Evolutionary conservation across 176 grass and related monocot genomes (phyloP).

Genomic region (Musa beccarii): DNA sequence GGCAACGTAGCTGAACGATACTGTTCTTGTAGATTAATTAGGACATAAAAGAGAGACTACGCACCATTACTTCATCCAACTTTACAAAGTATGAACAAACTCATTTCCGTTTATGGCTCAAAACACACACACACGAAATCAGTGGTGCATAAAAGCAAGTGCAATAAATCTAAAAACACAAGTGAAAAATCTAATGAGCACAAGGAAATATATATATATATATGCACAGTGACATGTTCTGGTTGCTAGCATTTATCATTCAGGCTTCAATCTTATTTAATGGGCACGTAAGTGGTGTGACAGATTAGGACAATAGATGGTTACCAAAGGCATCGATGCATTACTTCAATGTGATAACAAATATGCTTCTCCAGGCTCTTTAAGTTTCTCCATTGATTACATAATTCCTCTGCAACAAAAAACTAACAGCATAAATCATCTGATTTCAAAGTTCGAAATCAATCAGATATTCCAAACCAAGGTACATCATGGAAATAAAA

Average conservation of each 20-base stretch:
- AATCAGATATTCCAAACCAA: neutral
- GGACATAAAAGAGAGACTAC: no score
- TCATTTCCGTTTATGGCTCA: no score
- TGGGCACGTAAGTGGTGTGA: neutral
- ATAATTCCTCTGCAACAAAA: neutral
- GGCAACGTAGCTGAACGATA: neutral
- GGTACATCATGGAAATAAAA: neutral
- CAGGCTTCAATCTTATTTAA: neutral
- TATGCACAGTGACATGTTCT: neutral
- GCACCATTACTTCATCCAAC: no score
- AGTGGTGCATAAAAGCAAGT: no score
- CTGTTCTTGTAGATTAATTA: neutral
- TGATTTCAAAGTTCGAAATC: neutral
- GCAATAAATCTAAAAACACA: no score
- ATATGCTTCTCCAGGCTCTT: neutral
- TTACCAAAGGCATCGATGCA: neutral
- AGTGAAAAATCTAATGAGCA: neutral
- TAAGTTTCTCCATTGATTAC: neutral
- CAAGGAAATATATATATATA: neutral
- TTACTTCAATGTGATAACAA: neutral
- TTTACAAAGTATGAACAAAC: no score
- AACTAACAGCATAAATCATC: neutral
- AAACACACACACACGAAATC: no score
- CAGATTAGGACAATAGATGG: neutral
- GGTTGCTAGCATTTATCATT: neutral